A percentile compares a stretch with the other conserved stretches of the same genome.
Evolutionary conservation across 2,329 filamentous ascomycete genomes (phyloP).

Genomic region (Aspergillus ruber): DNA sequence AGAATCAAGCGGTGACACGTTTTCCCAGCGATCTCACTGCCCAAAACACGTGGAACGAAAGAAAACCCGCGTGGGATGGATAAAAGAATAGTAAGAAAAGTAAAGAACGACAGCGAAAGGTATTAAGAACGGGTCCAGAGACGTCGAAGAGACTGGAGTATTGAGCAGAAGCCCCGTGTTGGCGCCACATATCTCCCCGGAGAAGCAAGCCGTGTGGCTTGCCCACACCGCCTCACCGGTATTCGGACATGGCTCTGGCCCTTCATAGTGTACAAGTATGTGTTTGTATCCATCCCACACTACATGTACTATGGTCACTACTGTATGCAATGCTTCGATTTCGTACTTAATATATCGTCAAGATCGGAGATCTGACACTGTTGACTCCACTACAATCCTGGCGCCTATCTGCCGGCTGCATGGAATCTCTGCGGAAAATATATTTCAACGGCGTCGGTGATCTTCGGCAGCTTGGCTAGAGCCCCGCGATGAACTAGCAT

Average conservation of each 20-base stretch:
- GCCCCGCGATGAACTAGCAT: neutral
- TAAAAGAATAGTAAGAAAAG: neutral
- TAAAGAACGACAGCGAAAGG: neutral
- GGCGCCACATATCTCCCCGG: neutral
- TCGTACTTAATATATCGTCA: no score
- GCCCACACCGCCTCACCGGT: neutral
- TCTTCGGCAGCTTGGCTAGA: no score
- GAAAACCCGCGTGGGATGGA: neutral
- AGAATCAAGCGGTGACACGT: neutral
- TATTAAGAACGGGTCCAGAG: slow-evolving; percentile 1
- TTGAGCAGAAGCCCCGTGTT: slow-evolving; percentile 1
- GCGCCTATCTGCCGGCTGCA: no score
- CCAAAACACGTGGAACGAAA: neutral
- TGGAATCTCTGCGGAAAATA: no score
- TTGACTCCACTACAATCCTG: no score
- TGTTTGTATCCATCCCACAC: neutral
- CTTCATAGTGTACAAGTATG: neutral
- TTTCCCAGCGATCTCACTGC: neutral
- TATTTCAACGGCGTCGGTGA: no score
- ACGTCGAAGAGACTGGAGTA: neutral
- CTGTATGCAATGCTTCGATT: no score
- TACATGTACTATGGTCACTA: no score
- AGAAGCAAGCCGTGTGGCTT: neutral
- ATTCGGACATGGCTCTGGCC: neutral
- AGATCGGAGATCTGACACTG: no score